Percentiles rank a stretch among this genome's conserved stretches.
phyloP scores from a whole-genome alignment of 495 filamentous ascomycete genomes.

The Aspergillus heteromorphus region DNA sequence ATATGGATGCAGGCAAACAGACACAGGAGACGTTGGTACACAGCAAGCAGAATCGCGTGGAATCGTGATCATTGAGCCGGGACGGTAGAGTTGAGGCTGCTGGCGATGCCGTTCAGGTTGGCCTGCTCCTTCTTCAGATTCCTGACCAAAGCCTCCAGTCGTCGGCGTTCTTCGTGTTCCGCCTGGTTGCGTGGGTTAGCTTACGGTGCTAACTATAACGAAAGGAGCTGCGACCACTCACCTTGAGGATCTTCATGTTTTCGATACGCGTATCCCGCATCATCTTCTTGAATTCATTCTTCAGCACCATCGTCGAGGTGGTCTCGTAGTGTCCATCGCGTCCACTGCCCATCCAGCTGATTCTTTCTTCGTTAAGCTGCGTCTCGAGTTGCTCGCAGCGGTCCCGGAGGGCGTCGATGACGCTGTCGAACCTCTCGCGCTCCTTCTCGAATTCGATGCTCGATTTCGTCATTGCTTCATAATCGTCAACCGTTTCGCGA shows the following conservation, averaged over 20 bases:
- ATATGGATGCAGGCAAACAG: conserved; percentile 12
- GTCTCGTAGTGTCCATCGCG: conserved; percentile 47
- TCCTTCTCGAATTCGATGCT: conserved; percentile 86
- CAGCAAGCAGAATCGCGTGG: not conserved
- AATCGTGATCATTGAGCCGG: conserved; percentile 40
- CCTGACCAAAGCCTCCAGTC: conserved; percentile 56
- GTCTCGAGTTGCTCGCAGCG: conserved; percentile 62
- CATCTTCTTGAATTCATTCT: conserved; percentile 87
- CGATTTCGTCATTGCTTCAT: conserved; percentile 81
- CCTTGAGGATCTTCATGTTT: conserved; percentile 62
- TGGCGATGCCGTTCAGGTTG: conserved; percentile 44
- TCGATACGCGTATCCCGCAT: conserved; percentile 76
- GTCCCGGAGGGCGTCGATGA: conserved; percentile 66
- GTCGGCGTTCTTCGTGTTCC: conserved; percentile 67
- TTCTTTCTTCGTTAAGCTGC: conserved; percentile 64
- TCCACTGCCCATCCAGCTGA: conserved; percentile 60
- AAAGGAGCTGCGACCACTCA: conserved; percentile 33
- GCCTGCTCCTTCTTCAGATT: conserved; percentile 50
- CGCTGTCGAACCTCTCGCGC: conserved; percentile 65
- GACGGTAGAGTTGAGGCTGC: conserved; percentile 41
- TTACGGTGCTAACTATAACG: not conserved
- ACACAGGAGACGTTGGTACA: not conserved
- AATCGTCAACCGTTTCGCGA: conserved; percentile 72
- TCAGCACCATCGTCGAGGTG: conserved; percentile 67
- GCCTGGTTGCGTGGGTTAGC: conserved; percentile 38